phyloP scores from a whole-genome alignment of 1,284 basidiomycete species.

The Ustanciosporium gigantosporum region DNA sequence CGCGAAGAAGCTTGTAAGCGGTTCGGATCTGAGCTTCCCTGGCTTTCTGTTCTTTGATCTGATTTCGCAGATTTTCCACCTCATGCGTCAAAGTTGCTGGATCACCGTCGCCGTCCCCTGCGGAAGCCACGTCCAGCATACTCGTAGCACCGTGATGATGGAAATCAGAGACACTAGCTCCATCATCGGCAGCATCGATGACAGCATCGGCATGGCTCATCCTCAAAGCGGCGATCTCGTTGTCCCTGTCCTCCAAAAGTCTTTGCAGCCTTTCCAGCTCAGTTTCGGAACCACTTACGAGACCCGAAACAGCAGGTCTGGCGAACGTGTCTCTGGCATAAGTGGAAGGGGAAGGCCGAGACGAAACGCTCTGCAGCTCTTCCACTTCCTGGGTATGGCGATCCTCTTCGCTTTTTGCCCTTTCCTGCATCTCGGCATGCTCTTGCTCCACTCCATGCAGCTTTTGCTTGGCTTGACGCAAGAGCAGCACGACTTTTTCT shows the following conservation, averaged over 20 bases:
- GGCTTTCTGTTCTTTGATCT: constrained; percentile 33
- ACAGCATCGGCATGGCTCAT: constrained; percentile 24
- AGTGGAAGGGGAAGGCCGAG: not conserved
- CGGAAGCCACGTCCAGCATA: not conserved
- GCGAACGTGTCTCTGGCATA: not conserved
- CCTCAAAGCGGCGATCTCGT: constrained; percentile 20
- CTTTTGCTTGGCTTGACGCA: constrained; percentile 25
- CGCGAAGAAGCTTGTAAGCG: constrained; percentile 46
- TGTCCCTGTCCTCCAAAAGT: constrained; percentile 18
- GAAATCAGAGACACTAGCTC: not conserved
- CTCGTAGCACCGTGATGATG: too few species aligned
- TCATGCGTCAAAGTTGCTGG: not conserved
- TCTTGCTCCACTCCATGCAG: constrained; percentile 21
- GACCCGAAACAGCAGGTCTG: not conserved
- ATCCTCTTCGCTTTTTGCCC: not conserved
- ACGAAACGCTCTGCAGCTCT: not conserved
- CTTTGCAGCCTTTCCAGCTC: constrained; percentile 7
- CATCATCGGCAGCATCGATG: constrained; percentile 6
- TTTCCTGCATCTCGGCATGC: not conserved
- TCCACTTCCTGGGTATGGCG: not conserved
- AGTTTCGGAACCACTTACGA: constrained; percentile 1
- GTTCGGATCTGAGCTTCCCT: constrained; percentile 46
- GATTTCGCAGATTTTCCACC: constrained; percentile 12
- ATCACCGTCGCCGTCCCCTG: not conserved
- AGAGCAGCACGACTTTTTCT: constrained; percentile 26